Evolutionary conservation across 2,329 filamentous ascomycete species (phyloP).

Genomic region (Apiospora sp.): DNA sequence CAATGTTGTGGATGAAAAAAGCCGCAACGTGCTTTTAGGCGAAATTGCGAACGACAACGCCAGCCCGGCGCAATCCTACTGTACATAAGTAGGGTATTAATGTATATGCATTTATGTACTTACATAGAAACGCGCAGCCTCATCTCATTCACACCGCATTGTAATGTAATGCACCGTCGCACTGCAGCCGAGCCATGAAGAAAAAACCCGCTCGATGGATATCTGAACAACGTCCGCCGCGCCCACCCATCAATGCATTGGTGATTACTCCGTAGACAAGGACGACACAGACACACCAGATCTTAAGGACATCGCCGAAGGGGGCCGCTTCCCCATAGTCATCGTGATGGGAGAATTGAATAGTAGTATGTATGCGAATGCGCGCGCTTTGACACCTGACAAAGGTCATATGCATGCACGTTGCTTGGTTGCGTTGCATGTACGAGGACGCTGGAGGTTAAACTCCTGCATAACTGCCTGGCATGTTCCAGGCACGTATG

Average conservation of each 20-base stretch:
- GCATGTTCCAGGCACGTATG: not conserved
- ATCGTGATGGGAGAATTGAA: not conserved
- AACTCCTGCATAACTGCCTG: not conserved
- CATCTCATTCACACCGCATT: not conserved
- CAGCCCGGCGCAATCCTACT: slow-evolving; percentile 5
- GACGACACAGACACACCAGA: slow-evolving; percentile 4
- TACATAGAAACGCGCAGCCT: not conserved
- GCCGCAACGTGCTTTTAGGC: not conserved
- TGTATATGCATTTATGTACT: not conserved
- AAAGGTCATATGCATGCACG: not conserved
- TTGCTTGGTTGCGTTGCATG: not conserved
- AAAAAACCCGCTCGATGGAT: not conserved
- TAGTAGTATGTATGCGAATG: not conserved
- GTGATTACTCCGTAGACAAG: not conserved
- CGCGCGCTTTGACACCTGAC: not conserved
- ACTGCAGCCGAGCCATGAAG: not conserved
- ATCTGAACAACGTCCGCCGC: not conserved
- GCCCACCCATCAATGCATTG: slow-evolving; percentile 8
- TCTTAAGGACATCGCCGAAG: not conserved
- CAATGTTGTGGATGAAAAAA: slow-evolving; percentile 3
- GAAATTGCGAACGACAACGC: slow-evolving; percentile 13
- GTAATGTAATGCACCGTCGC: slow-evolving; percentile 4
- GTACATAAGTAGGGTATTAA: not conserved
- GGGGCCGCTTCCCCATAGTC: not conserved
- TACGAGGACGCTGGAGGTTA: not conserved